These are phyloP conservation scores for Ceratobasidium sp. DNA, from an alignment of 1,284 basidiomycete genomes.

Conservation along the genomic window DNA sequence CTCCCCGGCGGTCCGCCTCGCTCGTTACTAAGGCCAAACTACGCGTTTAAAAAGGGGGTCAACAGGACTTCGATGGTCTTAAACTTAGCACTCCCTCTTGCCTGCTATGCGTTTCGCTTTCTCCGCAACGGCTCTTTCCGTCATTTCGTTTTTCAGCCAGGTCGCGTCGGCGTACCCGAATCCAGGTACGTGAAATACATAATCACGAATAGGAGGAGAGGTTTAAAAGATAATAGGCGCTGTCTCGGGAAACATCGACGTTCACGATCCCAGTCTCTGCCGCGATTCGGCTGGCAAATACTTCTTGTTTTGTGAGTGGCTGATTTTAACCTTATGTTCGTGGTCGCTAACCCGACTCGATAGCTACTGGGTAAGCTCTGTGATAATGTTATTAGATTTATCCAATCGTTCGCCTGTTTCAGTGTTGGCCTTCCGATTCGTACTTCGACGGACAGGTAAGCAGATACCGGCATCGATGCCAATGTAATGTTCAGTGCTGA, in stretches of 20 bases:
- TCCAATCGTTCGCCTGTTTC: conserved; percentile 55
- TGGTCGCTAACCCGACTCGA: conserved; percentile 5
- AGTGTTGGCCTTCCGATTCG: conserved; percentile 66
- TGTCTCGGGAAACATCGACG: conserved; percentile 64
- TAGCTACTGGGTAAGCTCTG: conserved; percentile 44
- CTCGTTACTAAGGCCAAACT: not conserved
- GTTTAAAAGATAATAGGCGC: conserved; percentile 49
- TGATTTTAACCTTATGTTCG: not conserved
- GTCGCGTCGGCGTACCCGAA: conserved; percentile 28
- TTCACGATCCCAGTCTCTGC: conserved; percentile 67
- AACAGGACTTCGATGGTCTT: too few relatives aligned
- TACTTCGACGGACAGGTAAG: conserved; percentile 66
- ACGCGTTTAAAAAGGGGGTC: conserved; percentile 6
- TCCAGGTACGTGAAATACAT: conserved; percentile 17
- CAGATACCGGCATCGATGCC: conserved; percentile 42
- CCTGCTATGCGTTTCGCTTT: conserved; percentile 22
- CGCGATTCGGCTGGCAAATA: conserved; percentile 66
- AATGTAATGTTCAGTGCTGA: not conserved
- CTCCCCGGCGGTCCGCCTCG: conserved; percentile 12
- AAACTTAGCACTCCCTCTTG: not conserved
- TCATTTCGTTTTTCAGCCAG: conserved; percentile 13
- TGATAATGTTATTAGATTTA: not conserved
- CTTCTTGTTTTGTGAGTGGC: conserved; percentile 65
- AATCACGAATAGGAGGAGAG: not conserved
- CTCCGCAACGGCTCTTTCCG: not conserved